phyloP scores from a whole-genome alignment of 371 early-diverging fungal species.

The Mortierella polycephala region DNA sequence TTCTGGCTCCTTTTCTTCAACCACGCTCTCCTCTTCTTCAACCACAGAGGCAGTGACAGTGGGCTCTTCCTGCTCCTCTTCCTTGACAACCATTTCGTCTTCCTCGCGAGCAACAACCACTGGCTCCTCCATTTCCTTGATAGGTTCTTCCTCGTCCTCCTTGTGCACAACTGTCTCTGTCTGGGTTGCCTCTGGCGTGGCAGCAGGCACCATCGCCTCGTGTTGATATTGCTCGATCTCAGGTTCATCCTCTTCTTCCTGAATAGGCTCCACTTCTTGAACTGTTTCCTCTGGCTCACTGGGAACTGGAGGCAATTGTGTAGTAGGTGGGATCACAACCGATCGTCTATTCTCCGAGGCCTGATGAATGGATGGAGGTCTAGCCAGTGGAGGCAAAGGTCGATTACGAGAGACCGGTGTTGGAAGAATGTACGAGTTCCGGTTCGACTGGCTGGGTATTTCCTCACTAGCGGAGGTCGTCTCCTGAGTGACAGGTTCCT shows the following conservation, averaged over 20 bases:
- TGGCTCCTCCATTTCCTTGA: constrained; percentile 10
- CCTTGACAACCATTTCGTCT: constrained; percentile 2
- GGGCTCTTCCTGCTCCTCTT: constrained; percentile 6
- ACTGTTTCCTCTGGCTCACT: constrained; percentile 33
- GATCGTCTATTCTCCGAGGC: constrained; percentile 34
- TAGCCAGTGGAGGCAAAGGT: constrained; percentile 49
- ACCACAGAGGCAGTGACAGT: neutral
- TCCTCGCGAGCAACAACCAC: constrained; percentile 3
- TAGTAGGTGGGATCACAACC: constrained; percentile 15
- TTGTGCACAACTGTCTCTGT: constrained; percentile 6
- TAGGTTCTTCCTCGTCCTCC: neutral
- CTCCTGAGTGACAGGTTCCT: neutral
- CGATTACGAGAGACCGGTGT: constrained; percentile 34
- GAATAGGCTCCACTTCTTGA: constrained; percentile 6
- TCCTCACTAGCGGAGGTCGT: constrained; percentile 4
- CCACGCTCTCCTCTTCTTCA: constrained; percentile 15
- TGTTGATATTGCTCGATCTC: constrained; percentile 3
- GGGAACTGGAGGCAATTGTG: constrained; percentile 37
- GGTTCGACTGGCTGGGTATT: constrained; percentile 15
- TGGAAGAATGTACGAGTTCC: constrained; percentile 38
- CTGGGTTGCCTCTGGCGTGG: constrained; percentile 8
- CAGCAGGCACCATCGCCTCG: constrained; percentile 6
- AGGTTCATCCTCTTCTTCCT: constrained; percentile 21
- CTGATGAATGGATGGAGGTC: constrained; percentile 54
- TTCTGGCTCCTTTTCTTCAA: constrained; percentile 38